Percentiles rank a stretch among this genome's conserved stretches.
Conservation (phyloP, 2,329 filamentous ascomycete genomes). For the Penicillium thymicola region DNA sequence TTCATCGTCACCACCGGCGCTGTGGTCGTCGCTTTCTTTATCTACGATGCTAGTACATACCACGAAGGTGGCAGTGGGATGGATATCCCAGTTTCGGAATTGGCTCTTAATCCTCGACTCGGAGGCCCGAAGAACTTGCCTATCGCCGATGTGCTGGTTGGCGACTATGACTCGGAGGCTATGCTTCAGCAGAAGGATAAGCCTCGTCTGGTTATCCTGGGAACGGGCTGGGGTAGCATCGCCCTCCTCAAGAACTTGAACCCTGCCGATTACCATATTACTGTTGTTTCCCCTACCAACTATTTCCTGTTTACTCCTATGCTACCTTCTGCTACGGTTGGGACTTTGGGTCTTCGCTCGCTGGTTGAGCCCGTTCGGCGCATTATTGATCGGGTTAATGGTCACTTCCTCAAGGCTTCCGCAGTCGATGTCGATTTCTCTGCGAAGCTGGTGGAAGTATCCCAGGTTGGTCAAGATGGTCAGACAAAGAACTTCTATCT, state of each 20-base stretch:
- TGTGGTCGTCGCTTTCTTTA: slow-evolving; percentile 77
- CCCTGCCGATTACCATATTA: slow-evolving; percentile 91
- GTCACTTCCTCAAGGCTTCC: slow-evolving; percentile 84
- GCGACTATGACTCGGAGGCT: slow-evolving; percentile 76
- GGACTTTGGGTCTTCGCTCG: slow-evolving; percentile 85
- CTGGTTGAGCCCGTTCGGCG: slow-evolving; percentile 89
- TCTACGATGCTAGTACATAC: slow-evolving; percentile 93
- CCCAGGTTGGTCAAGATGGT: slow-evolving; percentile 67
- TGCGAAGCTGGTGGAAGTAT: slow-evolving; percentile 83
- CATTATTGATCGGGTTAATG: slow-evolving; percentile 72
- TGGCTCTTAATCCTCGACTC: slow-evolving; percentile 73
- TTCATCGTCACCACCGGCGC: slow-evolving; percentile 68
- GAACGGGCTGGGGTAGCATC: slow-evolving; percentile 93
- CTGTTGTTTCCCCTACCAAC: slow-evolving; percentile 88
- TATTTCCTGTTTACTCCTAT: slow-evolving; percentile 99
- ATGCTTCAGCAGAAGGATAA: slow-evolving; percentile 76
- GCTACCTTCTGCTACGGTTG: slow-evolving; percentile 94
- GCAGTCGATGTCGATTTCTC: slow-evolving; percentile 91
- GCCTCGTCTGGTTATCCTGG: slow-evolving; percentile 86
- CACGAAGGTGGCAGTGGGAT: slow-evolving; percentile 62
- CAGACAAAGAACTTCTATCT: slow-evolving; percentile 83
- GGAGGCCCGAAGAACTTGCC: slow-evolving; percentile 95
- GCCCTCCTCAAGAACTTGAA: slow-evolving; percentile 86
- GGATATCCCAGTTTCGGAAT: slow-evolving; percentile 79
- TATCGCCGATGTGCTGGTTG: slow-evolving; percentile 80